Conservation (phyloP, 495 filamentous ascomycete species). For the Aspergillus mulundensis region DNA sequence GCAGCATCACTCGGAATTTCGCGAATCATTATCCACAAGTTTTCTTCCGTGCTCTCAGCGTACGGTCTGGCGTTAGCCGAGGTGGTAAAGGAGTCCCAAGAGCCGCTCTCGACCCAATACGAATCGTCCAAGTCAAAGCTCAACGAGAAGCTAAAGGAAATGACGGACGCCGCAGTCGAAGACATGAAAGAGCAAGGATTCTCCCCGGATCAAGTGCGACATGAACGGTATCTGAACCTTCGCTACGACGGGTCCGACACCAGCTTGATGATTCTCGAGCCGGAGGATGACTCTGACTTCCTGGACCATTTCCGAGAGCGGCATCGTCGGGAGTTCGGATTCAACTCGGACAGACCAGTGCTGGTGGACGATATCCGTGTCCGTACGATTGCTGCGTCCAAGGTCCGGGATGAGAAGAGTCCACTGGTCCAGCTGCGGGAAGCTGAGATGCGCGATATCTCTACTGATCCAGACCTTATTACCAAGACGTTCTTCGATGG, state of each 20-base stretch:
- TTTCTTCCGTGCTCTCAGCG: conserved; percentile 49
- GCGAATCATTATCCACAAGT: conserved; percentile 52
- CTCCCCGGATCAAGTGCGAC: conserved; percentile 34
- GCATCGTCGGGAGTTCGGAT: conserved; percentile 51
- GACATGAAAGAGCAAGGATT: conserved; percentile 42
- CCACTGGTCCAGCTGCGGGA: conserved; percentile 38
- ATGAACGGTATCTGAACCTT: conserved; percentile 52
- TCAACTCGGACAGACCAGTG: conserved; percentile 46
- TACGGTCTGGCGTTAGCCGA: conserved; percentile 53
- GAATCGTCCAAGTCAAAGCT: conserved; percentile 31
- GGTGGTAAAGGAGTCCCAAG: conserved; percentile 49
- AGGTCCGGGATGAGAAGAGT: conserved; percentile 39
- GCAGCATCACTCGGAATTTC: conserved; percentile 47
- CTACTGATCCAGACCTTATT: conserved; percentile 23
- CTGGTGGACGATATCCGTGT: conserved; percentile 53
- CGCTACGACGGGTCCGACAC: conserved; percentile 53
- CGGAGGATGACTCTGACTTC: conserved; percentile 39
- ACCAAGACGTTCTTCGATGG: conserved; percentile 48
- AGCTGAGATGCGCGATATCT: conserved; percentile 28
- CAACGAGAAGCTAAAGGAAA: conserved; percentile 28
- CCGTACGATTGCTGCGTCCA: conserved; percentile 40
- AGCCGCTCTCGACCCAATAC: conserved; percentile 41
- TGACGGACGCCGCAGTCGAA: conserved; percentile 30
- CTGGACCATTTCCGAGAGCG: conserved; percentile 40
- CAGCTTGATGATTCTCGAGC: conserved; percentile 47